These are phyloP conservation scores for Pseudocercospora macadamiae DNA, from an alignment of 2,329 filamentous ascomycete genomes.

Conservation along the genomic window DNA sequence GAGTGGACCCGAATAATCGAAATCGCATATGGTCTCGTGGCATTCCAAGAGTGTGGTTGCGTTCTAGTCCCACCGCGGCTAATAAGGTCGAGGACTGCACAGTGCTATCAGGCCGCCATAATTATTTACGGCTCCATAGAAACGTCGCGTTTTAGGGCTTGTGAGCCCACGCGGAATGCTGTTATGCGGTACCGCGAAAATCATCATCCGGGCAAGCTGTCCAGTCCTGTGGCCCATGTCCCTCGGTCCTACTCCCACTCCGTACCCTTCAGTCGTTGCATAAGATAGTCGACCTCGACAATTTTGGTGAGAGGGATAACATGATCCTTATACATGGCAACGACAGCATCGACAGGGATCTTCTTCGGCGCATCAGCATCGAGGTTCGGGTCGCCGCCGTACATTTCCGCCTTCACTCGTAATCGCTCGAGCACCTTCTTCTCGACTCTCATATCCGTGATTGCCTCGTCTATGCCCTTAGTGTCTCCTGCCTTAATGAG, in stretches of 20 bases:
- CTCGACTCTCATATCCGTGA: constrained; percentile 88
- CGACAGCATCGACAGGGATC: constrained; percentile 90
- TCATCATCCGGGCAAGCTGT: too few relatives aligned
- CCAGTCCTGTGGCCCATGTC: too few relatives aligned
- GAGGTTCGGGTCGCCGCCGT: constrained; percentile 81
- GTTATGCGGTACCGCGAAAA: too few relatives aligned
- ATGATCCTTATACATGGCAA: constrained; percentile 85
- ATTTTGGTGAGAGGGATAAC: constrained; percentile 98
- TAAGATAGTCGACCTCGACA: constrained; percentile 96
- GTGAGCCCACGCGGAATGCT: too few relatives aligned
- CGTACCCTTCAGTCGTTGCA: constrained; percentile 76
- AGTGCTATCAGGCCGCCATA: too few relatives aligned
- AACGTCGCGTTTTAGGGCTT: too few relatives aligned
- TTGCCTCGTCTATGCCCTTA: constrained; percentile 81
- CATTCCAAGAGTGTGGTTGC: too few relatives aligned
- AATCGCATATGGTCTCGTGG: too few relatives aligned
- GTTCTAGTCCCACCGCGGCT: too few relatives aligned
- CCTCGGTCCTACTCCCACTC: constrained; percentile 54
- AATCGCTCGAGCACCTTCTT: constrained; percentile 86
- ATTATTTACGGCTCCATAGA: too few relatives aligned
- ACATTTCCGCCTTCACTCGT: constrained; percentile 86
- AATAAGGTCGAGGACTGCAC: too few relatives aligned
- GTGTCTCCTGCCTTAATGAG: constrained; percentile 82
- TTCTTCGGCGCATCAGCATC: constrained; percentile 63
- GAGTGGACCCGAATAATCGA: too few relatives aligned